These are phyloP conservation scores for Dryadomyces quercivorus DNA, from an alignment of 2,329 filamentous ascomycete genomes.

Conservation along the genomic window DNA sequence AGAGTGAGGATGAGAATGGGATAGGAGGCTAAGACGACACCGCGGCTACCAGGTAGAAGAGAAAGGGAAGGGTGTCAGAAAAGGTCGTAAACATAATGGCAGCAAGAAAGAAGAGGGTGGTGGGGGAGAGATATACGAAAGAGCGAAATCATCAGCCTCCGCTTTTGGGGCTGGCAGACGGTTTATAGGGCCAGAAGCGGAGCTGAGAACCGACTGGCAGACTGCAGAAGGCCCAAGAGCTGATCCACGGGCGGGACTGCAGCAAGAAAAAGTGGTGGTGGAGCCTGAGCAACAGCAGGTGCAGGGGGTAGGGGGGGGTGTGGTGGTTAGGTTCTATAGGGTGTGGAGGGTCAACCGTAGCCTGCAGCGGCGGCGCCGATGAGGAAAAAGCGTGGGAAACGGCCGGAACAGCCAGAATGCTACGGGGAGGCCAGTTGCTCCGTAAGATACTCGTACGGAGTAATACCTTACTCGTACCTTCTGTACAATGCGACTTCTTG, in stretches of 20 bases:
- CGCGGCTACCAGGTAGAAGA: slow-evolving; percentile 42
- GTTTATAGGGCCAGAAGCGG: neutral
- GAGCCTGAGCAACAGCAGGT: slow-evolving; percentile 2
- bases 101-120: slow-evolving; percentile 25
- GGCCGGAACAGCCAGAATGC: neutral
- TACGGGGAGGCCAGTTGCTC: neutral
- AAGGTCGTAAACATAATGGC: slow-evolving; percentile 24
- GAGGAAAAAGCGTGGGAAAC: neutral
- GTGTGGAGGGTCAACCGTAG: neutral
- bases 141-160: slow-evolving; percentile 4
- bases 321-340: slow-evolving; percentile 1
- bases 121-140: slow-evolving; percentile 35
- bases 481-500: neutral
- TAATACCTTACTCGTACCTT: neutral
- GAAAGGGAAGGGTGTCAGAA: slow-evolving; percentile 42
- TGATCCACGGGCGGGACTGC: neutral
- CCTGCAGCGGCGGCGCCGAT: slow-evolving; percentile 1
- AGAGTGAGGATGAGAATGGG: slow-evolving; percentile 1
- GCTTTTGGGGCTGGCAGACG: slow-evolving; percentile 5
- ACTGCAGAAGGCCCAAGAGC: neutral
- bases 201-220: neutral
- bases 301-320: slow-evolving; percentile 7
- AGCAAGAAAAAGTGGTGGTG: slow-evolving; percentile 3
- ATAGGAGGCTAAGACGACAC: slow-evolving; percentile 26
- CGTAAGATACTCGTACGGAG: too few relatives aligned